Percentiles rank a stretch among this genome's conserved stretches.
These are phyloP conservation scores for Yamadazyma sp. DNA, from an alignment of 1,139 yeast genomes.

Conservation along the genomic window DNA sequence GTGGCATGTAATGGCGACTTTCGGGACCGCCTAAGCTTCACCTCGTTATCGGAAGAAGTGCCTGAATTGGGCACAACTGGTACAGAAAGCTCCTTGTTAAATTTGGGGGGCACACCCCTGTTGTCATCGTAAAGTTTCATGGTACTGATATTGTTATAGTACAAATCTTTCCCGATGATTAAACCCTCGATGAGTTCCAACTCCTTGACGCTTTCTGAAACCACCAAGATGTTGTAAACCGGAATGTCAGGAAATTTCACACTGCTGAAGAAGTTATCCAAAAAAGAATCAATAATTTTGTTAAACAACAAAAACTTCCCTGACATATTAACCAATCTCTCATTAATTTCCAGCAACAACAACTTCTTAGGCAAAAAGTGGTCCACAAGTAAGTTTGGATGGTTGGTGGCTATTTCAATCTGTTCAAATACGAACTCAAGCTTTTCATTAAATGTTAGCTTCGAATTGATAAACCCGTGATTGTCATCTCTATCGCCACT, in stretches of 20 bases:
- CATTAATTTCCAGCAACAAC: conserved; percentile 62
- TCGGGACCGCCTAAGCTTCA: conserved; percentile 12
- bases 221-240: conserved; percentile 43
- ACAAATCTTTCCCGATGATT: conserved; percentile 57
- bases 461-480: background rate
- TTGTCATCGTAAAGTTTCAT: conserved; percentile 53
- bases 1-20: conserved; percentile 1
- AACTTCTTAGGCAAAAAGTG: conserved; percentile 73
- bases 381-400: conserved; percentile 69
- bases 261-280: conserved; percentile 16
- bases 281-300: conserved; percentile 40
- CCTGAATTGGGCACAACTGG: background rate
- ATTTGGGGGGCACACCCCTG: conserved; percentile 12
- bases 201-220: conserved; percentile 64
- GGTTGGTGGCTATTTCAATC: conserved; percentile 51
- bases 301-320: conserved; percentile 61
- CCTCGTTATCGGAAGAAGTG: conserved; percentile 11
- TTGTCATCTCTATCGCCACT: background rate
- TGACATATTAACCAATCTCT: conserved; percentile 50
- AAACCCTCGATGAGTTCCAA: conserved; percentile 69
- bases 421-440: conserved; percentile 46
- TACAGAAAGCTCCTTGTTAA: background rate
- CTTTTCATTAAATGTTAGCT: conserved; percentile 12
- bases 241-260: conserved; percentile 14
- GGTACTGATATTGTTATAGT: conserved; percentile 61